Conservation (phyloP, 441 rosid genomes). For the Erodium chrysanthum region DNA sequence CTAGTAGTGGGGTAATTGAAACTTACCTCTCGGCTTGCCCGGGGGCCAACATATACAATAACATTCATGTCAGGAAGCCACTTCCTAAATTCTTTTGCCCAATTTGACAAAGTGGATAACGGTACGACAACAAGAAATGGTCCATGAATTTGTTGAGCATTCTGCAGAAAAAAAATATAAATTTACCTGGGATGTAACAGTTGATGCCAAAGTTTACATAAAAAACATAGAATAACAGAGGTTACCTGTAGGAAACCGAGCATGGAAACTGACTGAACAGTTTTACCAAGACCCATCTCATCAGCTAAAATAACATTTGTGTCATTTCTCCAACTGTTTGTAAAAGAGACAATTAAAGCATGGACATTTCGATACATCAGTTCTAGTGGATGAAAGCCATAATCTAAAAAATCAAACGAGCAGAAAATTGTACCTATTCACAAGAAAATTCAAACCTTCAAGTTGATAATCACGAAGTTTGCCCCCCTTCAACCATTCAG, state of each 20-base stretch:
- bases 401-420: conserved; percentile 21
- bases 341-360: conserved; percentile 11
- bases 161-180: conserved; percentile 36
- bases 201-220: conserved; percentile 4
- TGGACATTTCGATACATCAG: not conserved
- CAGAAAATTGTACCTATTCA: conserved; percentile 53
- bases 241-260: conserved; percentile 95
- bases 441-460: conserved; percentile 96
- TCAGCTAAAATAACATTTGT: conserved; percentile 99
- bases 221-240: conserved; percentile 12
- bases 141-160: conserved; percentile 91
- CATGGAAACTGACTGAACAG: conserved; percentile 99
- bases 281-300: conserved; percentile 99
- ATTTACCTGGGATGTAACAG: conserved; percentile 7
- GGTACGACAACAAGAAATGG: conserved; percentile 99
- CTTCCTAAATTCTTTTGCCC: conserved; percentile 98
- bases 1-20: not conserved
- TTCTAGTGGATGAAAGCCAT: conserved; percentile 10
- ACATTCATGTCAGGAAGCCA: conserved; percentile 96
- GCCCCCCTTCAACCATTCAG: conserved; percentile 95
- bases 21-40: conserved; percentile 95
- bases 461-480: conserved; percentile 98
- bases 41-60: conserved; percentile 93
- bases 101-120: conserved; percentile 87
- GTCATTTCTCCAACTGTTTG: conserved; percentile 91